phyloP scores from a whole-genome alignment of 23 red algal genomes.

The Chondrus crispus region DNA sequence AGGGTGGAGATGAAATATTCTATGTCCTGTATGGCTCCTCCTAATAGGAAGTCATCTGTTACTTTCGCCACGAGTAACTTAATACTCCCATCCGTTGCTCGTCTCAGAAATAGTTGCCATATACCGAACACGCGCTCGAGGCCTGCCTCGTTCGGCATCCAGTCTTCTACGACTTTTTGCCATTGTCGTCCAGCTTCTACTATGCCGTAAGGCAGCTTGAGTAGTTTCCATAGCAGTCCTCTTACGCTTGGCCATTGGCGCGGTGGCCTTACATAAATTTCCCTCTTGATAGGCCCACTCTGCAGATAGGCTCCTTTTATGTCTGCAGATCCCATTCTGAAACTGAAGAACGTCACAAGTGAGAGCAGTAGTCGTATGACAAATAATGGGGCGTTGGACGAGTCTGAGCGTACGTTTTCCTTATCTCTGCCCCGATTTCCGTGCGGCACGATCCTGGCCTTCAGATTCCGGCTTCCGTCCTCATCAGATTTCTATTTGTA shows the following conservation, averaged over 20 bases:
- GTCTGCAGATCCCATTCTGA: background rate
- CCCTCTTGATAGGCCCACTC: background rate
- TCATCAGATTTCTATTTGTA: background rate
- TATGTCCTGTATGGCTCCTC: background rate
- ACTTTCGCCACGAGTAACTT: background rate
- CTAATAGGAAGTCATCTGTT: background rate
- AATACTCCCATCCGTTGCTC: background rate
- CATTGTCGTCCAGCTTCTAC: background rate
- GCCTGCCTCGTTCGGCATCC: background rate
- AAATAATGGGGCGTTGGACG: background rate
- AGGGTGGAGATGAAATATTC: background rate
- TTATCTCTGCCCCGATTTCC: background rate
- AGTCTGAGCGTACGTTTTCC: background rate
- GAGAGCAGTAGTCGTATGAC: background rate
- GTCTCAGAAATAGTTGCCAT: background rate
- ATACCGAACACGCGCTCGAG: background rate
- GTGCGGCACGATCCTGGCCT: background rate
- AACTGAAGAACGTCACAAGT: background rate
- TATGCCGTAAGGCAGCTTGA: background rate
- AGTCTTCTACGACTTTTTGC: background rate
- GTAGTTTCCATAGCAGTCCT: background rate
- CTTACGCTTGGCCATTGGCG: background rate
- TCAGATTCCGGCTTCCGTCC: background rate
- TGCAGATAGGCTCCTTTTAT: background rate
- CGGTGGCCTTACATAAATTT: conserved; percentile 5